A percentile compares a stretch with the other conserved stretches of the same genome.
These are phyloP conservation scores for Lactifluus pinguis DNA, from an alignment of 768 basidiomycete species.

Conservation along the genomic window DNA sequence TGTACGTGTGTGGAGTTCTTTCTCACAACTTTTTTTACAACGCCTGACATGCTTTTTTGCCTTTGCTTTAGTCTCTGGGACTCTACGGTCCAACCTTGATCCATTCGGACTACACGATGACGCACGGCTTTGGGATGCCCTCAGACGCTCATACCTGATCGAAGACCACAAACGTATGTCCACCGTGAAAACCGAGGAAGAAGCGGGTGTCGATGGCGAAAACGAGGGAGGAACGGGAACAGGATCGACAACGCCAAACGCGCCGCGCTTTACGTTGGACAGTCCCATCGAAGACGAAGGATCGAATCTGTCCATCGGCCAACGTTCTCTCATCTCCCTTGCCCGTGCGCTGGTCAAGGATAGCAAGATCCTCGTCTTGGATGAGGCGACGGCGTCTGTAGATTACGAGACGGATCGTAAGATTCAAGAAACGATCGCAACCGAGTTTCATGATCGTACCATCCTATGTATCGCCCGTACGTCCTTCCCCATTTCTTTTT, in stretches of 20 bases:
- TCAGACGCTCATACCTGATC: slow-evolving; percentile 76
- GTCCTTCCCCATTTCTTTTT: slow-evolving; percentile 23
- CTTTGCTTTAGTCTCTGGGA: slow-evolving; percentile 58
- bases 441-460: slow-evolving; percentile 76
- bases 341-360: too few species aligned
- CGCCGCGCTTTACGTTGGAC: slow-evolving; percentile 67
- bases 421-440: slow-evolving; percentile 84
- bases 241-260: slow-evolving; percentile 6
- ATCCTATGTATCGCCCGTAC: slow-evolving; percentile 80
- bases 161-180: slow-evolving; percentile 34
- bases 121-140: slow-evolving; percentile 76
- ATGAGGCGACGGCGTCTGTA: slow-evolving; percentile 89
- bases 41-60: too few species aligned
- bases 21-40: slow-evolving; percentile 26
- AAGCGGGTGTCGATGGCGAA: slow-evolving; percentile 28
- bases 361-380: slow-evolving; percentile 74
- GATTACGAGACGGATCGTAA: slow-evolving; percentile 86
- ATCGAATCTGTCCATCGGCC: slow-evolving; percentile 69
- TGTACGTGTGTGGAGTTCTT: slow-evolving; percentile 29
- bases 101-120: slow-evolving; percentile 81
- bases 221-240: slow-evolving; percentile 31
- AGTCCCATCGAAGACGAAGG: slow-evolving; percentile 83
- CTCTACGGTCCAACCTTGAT: slow-evolving; percentile 79
- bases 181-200: slow-evolving; percentile 25
- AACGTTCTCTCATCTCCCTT: slow-evolving; percentile 76